Percentiles rank a stretch among this genome's conserved stretches.
phyloP scores from a whole-genome alignment of 169 alveolate genomes.

The Cryptosporidium parvum region DNA sequence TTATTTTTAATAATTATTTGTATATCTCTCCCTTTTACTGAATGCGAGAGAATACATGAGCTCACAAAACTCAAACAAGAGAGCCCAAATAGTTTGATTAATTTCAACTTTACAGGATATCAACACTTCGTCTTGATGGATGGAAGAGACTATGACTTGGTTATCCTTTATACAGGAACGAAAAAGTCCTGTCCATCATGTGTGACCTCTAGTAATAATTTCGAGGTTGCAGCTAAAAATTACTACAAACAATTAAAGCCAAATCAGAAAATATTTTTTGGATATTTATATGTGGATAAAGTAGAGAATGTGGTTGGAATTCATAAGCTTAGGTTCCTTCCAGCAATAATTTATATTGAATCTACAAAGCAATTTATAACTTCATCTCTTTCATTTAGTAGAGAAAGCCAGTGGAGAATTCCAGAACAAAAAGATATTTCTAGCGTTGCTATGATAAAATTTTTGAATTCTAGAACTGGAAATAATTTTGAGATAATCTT shows the following conservation, averaged over 20 bases:
- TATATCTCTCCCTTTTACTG: not conserved
- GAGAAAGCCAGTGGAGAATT: slow-evolving; percentile 75
- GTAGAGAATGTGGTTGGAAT: slow-evolving; percentile 64
- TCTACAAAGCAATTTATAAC: slow-evolving; percentile 47
- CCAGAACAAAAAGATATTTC: slow-evolving; percentile 73
- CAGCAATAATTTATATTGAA: slow-evolving; percentile 66
- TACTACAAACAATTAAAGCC: slow-evolving; percentile 44
- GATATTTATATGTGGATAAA: slow-evolving; percentile 53
- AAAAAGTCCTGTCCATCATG: slow-evolving; percentile 48
- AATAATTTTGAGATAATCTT: slow-evolving; percentile 21
- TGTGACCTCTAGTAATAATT: slow-evolving; percentile 29
- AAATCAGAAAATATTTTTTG: slow-evolving; percentile 26
- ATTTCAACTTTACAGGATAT: slow-evolving; percentile 68
- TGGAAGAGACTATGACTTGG: slow-evolving; percentile 45
- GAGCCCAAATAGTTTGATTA: slow-evolving; percentile 25
- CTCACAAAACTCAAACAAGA: slow-evolving; percentile 17
- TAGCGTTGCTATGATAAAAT: slow-evolving; percentile 38
- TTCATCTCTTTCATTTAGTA: slow-evolving; percentile 33
- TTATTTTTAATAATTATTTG: not conserved
- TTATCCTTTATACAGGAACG: slow-evolving; percentile 70
- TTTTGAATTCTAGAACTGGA: slow-evolving; percentile 63
- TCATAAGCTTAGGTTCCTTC: slow-evolving; percentile 54
- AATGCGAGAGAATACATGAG: slow-evolving; percentile 38
- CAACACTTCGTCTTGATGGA: slow-evolving; percentile 61
- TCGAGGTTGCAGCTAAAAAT: slow-evolving; percentile 38